Evolutionary conservation across 2,329 filamentous ascomycete species (phyloP), one percentile per base, ranked within the genome.

Genomic region (Dothistroma pini): DNA sequence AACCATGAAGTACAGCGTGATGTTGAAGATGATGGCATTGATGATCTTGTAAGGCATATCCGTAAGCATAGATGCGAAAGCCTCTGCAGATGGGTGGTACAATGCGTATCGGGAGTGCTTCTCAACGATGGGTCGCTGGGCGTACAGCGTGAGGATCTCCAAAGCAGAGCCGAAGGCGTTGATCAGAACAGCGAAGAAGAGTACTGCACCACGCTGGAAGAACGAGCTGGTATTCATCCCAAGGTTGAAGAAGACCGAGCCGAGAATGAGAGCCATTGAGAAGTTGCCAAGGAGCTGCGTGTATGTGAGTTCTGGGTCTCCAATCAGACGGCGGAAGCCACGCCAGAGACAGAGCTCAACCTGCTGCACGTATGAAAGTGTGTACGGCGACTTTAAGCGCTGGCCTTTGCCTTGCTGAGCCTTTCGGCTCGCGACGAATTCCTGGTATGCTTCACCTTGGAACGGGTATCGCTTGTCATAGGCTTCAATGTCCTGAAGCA

Each of bases 121-220:
- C 73, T 96, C 91, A 62, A 97, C 91, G 69, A 96, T 96, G 1
- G 90, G 89, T 41, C 93, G 88, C 83, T 96, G 92, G 1, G 90
- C 85, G 72, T 95, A 97, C 4, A 96, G 82, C 0, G 90, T 92
- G 35, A 95, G 76, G 72, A 96, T 95, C 81, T 95, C 91, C 44
- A 95, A 83, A 59, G 89, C 89, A 72, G 86, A 89, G 63, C 87
- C 83, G 71, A 96, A 95, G 52, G 90, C 91, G 75, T 95, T 96
- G 79, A 95, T 87, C 62, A 96, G 80, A 70, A 92, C 87, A 67
- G 90, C 90, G 72, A 96, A 95, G 84, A 96, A 96, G 56, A 96
- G 80, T 25, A 96, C 81, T 50, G 89, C 87, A 66, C 89, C 90
- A 63, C 91, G 86, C 69, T 85, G 83, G 78, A 87, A 96, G 80